Evolutionary conservation across 1,139 yeast species (phyloP), one percentile per base, ranked within the genome.

Genomic region (Taphrina confusa): DNA sequence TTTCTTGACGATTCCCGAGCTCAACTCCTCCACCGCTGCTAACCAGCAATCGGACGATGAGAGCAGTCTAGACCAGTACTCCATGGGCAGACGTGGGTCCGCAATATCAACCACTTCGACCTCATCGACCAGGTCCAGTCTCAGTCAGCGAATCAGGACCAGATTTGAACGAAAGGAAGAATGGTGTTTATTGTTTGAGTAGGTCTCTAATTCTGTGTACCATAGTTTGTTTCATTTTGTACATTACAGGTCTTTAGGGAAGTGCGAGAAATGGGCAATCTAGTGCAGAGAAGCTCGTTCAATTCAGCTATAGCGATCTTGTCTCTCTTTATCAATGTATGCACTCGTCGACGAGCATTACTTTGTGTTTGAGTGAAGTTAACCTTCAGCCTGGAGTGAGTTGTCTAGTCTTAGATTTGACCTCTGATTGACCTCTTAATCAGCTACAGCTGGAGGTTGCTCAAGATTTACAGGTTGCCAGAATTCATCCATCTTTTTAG

Each of bases 141-240:
- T 47, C 28, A 47, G 52, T 22, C 52, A 47, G 30, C 39, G 52
- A 18, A 20, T 47, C 4, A 27, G 42, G 12, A 14, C 31, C 18
- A 31, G 30, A n/a, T 47, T 47, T 33, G 52, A 47, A 14, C 18
- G 16, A 31, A 31, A 33, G 5, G 52, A 47, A 18, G 52, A 47
- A 20, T 47, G 52, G 52, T 47, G 52, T 23, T 33, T 47, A 12
- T 18, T 47, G 52, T 33, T 47, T 18, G 52, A 44, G 25, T 44
- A 28, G 36, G 14, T 6, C 37, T 33, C 14, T 12, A 12, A 4
- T 12, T 6, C 14, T 33, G 14, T 33, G 14, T 33, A 33, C 14
- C 4, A 12, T 5, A 12, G 11, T 5, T 5, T 33, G n/a, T 6
- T 33, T 33, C n/a, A 6, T 5, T 33, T n/a, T 33, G 4, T 18